Conservation (phyloP, 1,284 basidiomycete genomes). For the Rhodotorula sp. region DNA sequence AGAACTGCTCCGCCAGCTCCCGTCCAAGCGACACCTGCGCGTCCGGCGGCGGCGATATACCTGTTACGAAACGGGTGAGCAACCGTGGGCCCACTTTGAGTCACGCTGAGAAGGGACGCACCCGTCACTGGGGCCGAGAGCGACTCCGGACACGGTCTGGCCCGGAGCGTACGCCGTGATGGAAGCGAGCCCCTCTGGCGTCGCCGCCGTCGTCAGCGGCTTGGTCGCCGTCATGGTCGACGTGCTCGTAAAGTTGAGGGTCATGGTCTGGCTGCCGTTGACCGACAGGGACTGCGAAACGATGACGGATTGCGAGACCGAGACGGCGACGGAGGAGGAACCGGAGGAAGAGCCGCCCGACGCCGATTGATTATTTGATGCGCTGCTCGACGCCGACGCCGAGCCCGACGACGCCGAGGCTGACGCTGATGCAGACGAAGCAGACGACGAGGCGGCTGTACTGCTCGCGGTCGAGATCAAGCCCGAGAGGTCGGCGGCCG, state of each 20-base stretch:
- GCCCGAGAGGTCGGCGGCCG: not conserved
- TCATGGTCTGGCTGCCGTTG: conserved; percentile 10
- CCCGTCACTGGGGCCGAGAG: conserved; percentile 25
- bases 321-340: not conserved
- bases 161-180: conserved; percentile 31
- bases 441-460: not conserved
- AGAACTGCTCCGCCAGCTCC: not conserved
- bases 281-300: conserved; percentile 16
- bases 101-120: not conserved
- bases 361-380: not conserved
- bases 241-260: conserved; percentile 20
- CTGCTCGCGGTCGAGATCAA: not conserved
- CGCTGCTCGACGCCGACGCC: not conserved
- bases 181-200: conserved; percentile 8
- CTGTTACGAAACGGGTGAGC: not conserved
- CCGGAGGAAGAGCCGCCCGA: not conserved
- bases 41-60: conserved; percentile 25
- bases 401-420: not conserved
- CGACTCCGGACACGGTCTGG: conserved; percentile 12
- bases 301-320: conserved; percentile 2
- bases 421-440: not conserved
- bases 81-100: too few species aligned
- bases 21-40: not conserved
- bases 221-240: conserved; percentile 11
- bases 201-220: conserved; percentile 15